Evolutionary conservation across 1,139 yeast species (phyloP), one percentile per base, ranked within the genome.

Genomic region (Suhomyces bolitotheri): DNA sequence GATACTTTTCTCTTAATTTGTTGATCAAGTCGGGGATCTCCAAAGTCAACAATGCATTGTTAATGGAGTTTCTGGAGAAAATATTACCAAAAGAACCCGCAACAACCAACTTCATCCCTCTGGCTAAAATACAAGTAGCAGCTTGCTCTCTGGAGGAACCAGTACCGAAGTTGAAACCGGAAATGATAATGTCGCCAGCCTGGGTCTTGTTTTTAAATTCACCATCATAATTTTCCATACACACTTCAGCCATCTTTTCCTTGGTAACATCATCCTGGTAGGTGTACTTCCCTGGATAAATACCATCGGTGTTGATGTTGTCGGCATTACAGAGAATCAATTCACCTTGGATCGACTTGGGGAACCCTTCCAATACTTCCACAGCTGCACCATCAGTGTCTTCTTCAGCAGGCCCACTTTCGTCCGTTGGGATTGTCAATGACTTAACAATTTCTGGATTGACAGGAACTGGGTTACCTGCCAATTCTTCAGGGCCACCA

Each of bases 61-160:
- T 92, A 60, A 94, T 92, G 40, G 96, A 80, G 71, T 92, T 92
- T 68, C 99, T 78, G 45, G 90, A 83, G 67, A 92, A 92, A 53
- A 90, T 94, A 69, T 94, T 94, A 53, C 97, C 96, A 58, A 92
- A 92, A 1, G 98, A 92, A 27, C 98, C 99, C 14, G 97, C 88
- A 45, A 94, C 96, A 14, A 92, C 95, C 49, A 92, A 71, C 49
- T 81, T 80, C 77, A 92, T 88, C 40, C 92, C 97, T 53, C 95
- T 79, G 25, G 98, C 97, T 46, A 94, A 73, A 44, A 94, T 85
- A 29, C 95, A 90, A 19, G 98, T 92, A 25, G 98, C 98, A 2
- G 98, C 99, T 66, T 92, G 99, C 62, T 92, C 99, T 66, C 98
- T 82, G n/a, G 96, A 88, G 5, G 97, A 89, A 29, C 98, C 98